Percentiles rank a stretch among this genome's conserved stretches.
Evolutionary conservation across 306 rosid genomes (phyloP).

Genomic region (Glycine soja): DNA sequence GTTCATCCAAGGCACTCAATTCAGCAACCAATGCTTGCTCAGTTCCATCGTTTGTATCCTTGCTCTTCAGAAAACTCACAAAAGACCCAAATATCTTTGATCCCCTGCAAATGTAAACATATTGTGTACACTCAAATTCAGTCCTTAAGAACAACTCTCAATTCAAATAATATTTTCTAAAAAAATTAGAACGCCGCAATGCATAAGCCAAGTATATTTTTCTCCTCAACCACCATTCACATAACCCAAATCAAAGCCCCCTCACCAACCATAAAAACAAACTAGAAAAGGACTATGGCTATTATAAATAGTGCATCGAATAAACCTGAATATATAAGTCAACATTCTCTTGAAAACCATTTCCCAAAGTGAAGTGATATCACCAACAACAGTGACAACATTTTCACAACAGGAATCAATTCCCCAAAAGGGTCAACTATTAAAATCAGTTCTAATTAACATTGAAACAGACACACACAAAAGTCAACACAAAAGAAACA

Average conservation of each 20-base stretch:
- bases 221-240: neutral
- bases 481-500: slow-evolving; percentile 8
- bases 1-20: slow-evolving; percentile 78
- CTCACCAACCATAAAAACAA: neutral
- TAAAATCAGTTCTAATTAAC: too few relatives aligned
- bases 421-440: too few relatives aligned
- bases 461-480: neutral
- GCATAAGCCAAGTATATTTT: neutral
- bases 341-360: neutral
- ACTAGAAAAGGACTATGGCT: neutral
- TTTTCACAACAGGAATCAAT: neutral
- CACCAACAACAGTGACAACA: neutral
- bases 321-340: neutral
- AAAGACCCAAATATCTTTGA: slow-evolving; percentile 76
- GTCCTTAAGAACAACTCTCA: neutral
- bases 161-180: too few relatives aligned
- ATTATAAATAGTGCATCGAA: neutral
- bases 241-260: neutral
- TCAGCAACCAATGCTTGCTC: slow-evolving; percentile 81
- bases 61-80: slow-evolving; percentile 77
- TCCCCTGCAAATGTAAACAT: slow-evolving; percentile 63
- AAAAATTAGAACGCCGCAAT: neutral
- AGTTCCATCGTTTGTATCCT: slow-evolving; percentile 84
- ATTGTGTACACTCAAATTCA: slow-evolving; percentile 1
- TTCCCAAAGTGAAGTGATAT: neutral